These are phyloP conservation scores for Termitomyces bulborhizus DNA, from an alignment of 768 basidiomycete species.

Conservation along the genomic window DNA sequence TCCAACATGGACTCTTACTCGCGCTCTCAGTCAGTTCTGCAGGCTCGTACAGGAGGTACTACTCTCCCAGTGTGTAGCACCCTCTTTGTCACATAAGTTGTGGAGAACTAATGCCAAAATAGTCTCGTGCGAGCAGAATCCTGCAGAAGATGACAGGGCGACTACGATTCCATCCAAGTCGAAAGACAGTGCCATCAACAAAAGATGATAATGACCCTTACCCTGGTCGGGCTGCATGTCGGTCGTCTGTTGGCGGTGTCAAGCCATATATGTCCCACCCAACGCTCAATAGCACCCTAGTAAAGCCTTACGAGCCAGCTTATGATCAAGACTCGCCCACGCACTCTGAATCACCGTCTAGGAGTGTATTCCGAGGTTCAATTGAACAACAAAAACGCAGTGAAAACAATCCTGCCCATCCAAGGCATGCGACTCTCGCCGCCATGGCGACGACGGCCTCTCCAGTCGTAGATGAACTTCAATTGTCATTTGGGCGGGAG, in stretches of 20 bases:
- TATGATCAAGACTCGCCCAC: constrained; percentile 21
- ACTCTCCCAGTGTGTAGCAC: constrained; percentile 16
- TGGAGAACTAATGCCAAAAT: background rate
- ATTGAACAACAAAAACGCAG: background rate
- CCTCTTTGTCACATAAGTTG: background rate
- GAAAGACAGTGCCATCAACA: background rate
- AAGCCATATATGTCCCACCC: constrained; percentile 47
- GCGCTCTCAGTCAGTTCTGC: constrained; percentile 18
- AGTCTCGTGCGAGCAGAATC: constrained; percentile 30
- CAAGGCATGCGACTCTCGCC: background rate
- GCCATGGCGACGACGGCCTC: background rate
- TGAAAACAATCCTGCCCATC: background rate
- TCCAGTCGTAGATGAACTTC: background rate
- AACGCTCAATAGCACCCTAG: constrained; percentile 19
- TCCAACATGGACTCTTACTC: constrained; percentile 17
- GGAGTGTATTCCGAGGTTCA: constrained; percentile 5
- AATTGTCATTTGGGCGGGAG: background rate
- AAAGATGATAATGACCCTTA: constrained; percentile 16
- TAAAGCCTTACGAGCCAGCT: constrained; percentile 14
- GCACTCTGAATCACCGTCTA: constrained; percentile 8
- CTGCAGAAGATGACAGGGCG: constrained; percentile 32
- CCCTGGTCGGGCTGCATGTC: constrained; percentile 21
- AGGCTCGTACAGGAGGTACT: constrained; percentile 11
- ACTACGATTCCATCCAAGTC: constrained; percentile 19
- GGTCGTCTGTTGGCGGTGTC: constrained; percentile 12